Evolutionary conservation across 164 flowering plant genomes (phyloP), one percentile per base, ranked within the genome.

Genomic region (Santalum album): DNA sequence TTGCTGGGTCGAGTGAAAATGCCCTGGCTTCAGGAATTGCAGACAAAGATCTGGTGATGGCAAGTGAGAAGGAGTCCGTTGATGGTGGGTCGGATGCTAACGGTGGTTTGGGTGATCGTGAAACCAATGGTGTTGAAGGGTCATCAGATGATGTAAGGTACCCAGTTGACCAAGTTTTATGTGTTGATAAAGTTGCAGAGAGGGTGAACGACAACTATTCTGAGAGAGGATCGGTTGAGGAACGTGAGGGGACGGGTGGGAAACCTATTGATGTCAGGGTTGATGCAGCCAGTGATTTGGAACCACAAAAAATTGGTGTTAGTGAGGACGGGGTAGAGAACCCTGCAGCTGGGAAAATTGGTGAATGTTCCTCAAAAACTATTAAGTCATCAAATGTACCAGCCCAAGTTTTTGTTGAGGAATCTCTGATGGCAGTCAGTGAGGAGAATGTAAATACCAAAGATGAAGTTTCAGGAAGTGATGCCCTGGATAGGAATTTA

Each of bases 311-410:
- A 17, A 21, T 4, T 45, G 44, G 16, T 14, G 45, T 12, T 36
- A 3, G 24, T 25, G 26, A 29, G 20, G 29, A 47, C 27, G 6
- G 42, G n/a, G 50, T 9, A 18, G n/a, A 38, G 52, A 54, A 48
- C 39, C 49, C 53, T 47, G 56, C 56, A 19, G 45, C 7, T 35
- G 54, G 57, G 25, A 25, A 42, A 19, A 27, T 19, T 0, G 53
- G 21, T 47, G 54, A n/a, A 27, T 17, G 36, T 57, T n/a, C 55
- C 6, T n/a, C 56, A 12, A 22, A 18, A 7, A 22, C 17, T 11
- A 22, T 23, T 20, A 38, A 54, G 47, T 24, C 48, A 15, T 55
- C 38, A 9, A 57, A 22, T 40, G 48, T 29, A 7, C 43, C 42
- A 11, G 1, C 29, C n/a, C 39, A 43, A 26, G 57, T 57, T 49